Evolutionary conservation across 768 basidiomycete genomes (phyloP).

Genomic region (Dacryopinax spathularia): DNA sequence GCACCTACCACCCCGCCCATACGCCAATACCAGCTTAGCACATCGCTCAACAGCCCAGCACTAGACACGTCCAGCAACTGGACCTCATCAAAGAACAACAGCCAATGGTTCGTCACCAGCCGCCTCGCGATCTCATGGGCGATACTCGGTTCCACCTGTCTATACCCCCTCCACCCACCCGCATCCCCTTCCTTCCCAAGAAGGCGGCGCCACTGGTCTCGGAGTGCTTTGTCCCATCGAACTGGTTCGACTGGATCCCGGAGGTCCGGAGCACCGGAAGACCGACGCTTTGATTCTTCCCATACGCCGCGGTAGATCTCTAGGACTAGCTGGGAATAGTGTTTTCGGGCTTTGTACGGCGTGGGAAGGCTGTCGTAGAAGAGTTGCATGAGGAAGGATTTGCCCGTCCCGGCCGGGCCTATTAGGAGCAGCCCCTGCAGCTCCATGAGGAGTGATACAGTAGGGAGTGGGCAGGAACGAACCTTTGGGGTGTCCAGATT

Average conservation of each 20-base stretch:
- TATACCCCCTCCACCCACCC: conserved; percentile 19
- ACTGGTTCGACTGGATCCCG: conserved; percentile 18
- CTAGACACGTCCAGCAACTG: conserved; percentile 49
- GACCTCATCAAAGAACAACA: conserved; percentile 45
- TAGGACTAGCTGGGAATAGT: conserved; percentile 44
- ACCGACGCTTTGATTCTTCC: conserved; percentile 33
- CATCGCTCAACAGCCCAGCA: conserved; percentile 36
- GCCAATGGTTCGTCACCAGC: conserved; percentile 35
- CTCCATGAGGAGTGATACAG: neutral
- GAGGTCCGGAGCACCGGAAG: conserved; percentile 24
- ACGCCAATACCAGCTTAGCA: conserved; percentile 49
- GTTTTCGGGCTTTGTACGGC: conserved; percentile 39
- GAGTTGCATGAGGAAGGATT: conserved; percentile 41
- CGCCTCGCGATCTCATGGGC: conserved; percentile 34
- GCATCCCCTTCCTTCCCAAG: conserved; percentile 11
- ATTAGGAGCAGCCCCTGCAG: conserved; percentile 36
- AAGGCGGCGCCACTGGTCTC: conserved; percentile 23
- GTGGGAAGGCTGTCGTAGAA: conserved; percentile 43
- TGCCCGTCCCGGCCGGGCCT: conserved; percentile 40
- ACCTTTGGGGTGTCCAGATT: conserved; percentile 39
- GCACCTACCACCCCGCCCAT: conserved; percentile 43
- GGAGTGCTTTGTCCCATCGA: conserved; percentile 19
- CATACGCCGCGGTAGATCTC: conserved; percentile 43
- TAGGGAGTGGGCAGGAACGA: conserved; percentile 13
- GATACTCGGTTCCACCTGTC: conserved; percentile 24